Base-by-base conservation (phyloP, 345 rosid species). In the Kernera saxatilis region DNA sequence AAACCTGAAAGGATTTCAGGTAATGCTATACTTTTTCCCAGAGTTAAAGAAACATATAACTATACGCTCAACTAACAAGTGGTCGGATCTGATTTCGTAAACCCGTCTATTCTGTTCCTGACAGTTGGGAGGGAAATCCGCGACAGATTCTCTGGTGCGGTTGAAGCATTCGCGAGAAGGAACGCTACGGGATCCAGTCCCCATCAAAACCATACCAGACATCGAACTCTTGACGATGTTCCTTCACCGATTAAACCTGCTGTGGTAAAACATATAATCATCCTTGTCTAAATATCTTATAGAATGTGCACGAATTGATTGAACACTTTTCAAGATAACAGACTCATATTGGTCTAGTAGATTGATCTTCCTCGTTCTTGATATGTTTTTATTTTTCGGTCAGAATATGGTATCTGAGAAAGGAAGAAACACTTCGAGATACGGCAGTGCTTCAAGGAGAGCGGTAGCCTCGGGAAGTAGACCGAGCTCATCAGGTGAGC, bases 401-500 rank as follows among this genome's bases (percentile, higher is more conserved):
- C 86, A 89, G 93, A 83, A 75, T 41, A 76, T 79, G 62, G 81
- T 79, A 57, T 72, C 86, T 11, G 93, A 82, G 64, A 82, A 82
- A 71, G 81, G 81, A 40, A 81, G 76, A 9, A 77, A 74, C 72
- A 73, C 83, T 58, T 87, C 93, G 22, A 88, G 92, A 63, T 84
- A 87, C 39, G 96, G 93, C 19, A 88, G 92, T 59, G 66, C 89
- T 71, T 83, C 97, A 4, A 85, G 87, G 78, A 93, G 84, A 81
- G 96, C 88, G 1, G 61, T 84, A 1, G 77, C 84, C 36, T 79
- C 90, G 11, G 83, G 81, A 64, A 85, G 85, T 78, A 76, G 85
- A 64, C 97, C 91, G 2, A 80, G 87, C 81, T 85, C 97, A 49
- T 87, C 97, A 0, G 97, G 90, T 19, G 93, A 85, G 50, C 88